phyloP scores from a whole-genome alignment of 805 yeast genomes.

The Schwanniomyces vanrijiae region DNA sequence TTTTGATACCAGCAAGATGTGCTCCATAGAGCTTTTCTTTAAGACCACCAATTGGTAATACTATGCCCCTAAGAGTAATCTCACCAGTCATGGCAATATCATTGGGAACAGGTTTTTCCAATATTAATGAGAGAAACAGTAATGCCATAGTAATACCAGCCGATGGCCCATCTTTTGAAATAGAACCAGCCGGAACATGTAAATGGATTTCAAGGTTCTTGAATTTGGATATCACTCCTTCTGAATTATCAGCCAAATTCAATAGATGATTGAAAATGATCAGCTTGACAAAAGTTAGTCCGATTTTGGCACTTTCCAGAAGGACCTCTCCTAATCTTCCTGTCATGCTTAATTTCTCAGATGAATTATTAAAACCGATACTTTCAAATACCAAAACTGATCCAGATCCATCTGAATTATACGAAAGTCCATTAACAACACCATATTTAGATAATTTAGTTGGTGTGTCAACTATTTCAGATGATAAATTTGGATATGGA shows the following conservation, averaged over 20 bases:
- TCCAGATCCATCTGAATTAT: constrained; percentile 85
- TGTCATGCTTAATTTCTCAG: constrained; percentile 54
- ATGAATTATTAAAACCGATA: constrained; percentile 55
- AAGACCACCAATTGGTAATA: constrained; percentile 80
- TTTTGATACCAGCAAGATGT: constrained; percentile 56
- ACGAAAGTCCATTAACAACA: constrained; percentile 84
- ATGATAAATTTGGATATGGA: constrained; percentile 44
- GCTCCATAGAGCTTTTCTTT: constrained; percentile 79
- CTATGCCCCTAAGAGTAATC: constrained; percentile 74
- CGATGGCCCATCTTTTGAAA: constrained; percentile 48
- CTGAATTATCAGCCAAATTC: constrained; percentile 28
- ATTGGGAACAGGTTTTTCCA: constrained; percentile 44
- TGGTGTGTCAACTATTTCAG: constrained; percentile 39
- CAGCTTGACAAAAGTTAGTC: constrained; percentile 68
- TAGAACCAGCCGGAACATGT: constrained; percentile 51
- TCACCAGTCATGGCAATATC: constrained; percentile 85
- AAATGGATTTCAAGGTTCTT: constrained; percentile 56
- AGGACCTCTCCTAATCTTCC: constrained; percentile 83
- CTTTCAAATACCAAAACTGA: constrained; percentile 79
- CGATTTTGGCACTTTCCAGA: constrained; percentile 79
- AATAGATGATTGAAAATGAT: constrained; percentile 38
- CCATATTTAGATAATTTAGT: constrained; percentile 58
- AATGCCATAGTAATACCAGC: constrained; percentile 52
- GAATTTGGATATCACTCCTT: constrained; percentile 41
- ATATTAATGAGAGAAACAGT: constrained; percentile 43